Conservation (phyloP, 2,329 filamentous ascomycete species). For the Pezicula radicicola region DNA sequence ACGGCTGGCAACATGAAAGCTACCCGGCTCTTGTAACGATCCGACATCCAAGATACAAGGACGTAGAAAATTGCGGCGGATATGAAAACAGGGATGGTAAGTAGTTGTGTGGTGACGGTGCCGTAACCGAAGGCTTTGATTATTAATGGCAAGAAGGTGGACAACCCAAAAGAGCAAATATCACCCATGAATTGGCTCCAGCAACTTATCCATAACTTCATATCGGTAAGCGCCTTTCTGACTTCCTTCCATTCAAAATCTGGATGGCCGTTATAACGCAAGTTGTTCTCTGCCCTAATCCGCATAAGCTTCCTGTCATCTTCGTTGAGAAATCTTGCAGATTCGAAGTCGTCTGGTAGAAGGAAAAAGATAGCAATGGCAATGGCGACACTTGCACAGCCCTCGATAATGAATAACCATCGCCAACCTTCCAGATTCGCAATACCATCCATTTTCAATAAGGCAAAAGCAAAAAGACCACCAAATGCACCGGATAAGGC, state of each 20-base stretch:
- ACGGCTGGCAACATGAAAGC: conserved; percentile 3
- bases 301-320: conserved; percentile 49
- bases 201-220: conserved; percentile 47
- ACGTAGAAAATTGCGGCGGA: conserved; percentile 45
- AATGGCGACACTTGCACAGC: conserved; percentile 39
- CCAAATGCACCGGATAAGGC: conserved; percentile 49
- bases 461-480: conserved; percentile 50
- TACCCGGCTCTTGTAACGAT: conserved; percentile 27
- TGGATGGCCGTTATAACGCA: conserved; percentile 21
- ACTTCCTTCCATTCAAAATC: conserved; percentile 49
- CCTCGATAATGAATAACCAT: conserved; percentile 49
- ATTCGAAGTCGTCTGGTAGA: conserved; percentile 42
- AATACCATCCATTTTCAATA: conserved; percentile 43
- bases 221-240: conserved; percentile 42
- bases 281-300: conserved; percentile 40
- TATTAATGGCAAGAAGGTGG: conserved; percentile 55
- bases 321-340: conserved; percentile 44
- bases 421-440: conserved; percentile 42
- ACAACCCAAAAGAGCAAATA: conserved; percentile 45
- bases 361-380: conserved; percentile 42
- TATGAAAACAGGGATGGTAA: conserved; percentile 56
- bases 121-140: conserved; percentile 48
- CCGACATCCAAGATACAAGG: conserved; percentile 41
- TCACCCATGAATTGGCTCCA: conserved; percentile 16
- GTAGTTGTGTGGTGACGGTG: conserved; percentile 46